Base-by-base conservation (phyloP, 129 eudicot species). In the Saposhnikovia divaricata region DNA sequence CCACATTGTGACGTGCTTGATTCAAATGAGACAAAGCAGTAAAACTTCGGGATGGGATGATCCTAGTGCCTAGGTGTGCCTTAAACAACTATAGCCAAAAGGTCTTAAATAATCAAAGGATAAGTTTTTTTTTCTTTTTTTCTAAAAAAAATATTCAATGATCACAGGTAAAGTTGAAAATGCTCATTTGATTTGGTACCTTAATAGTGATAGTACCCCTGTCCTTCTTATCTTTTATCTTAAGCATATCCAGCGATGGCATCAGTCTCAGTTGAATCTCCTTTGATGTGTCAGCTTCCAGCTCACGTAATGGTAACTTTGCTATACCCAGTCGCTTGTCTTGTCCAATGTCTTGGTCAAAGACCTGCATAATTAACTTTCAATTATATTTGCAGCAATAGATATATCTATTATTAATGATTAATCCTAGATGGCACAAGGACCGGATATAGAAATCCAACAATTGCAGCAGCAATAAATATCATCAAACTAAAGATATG, bases 181-280 rank as follows among this genome's bases (percentile, higher is more conserved):
- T 23, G 27, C 40, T 44, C 9, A 48, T 19, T 27, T 9, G 9
- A 51, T 46, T 25, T 50, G 53, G 61, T 88, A 95, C 98, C 97
- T 90, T 89, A 68, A 95, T 18, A 55, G 91, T 90, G 43, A 95
- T 57, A 47, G 96, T 92, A 83, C 98, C 98, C 87, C 97, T 85
- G 83, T 95, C 98, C 84, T 95, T 95, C 90, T 95, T 95, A 76
- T 95, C 98, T 82, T 95, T 95, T 25, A 92, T 80, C 83, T 85
- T 92, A 42, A 91, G 89, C 97, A 89, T 95, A 85, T 95, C 97
- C 77, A 95, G 97, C 25, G 93, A 82, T 77, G 98, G 96, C 77
- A 77, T 78, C 77, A 95, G 87, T 83, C 92, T 92, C 76, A 95
- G 73, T 45, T 90, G 89, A 21, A 89, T 53, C 79, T 90, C 97